These are phyloP conservation scores for Penicillium silybi DNA, from an alignment of 495 filamentous ascomycete species.

Conservation along the genomic window DNA sequence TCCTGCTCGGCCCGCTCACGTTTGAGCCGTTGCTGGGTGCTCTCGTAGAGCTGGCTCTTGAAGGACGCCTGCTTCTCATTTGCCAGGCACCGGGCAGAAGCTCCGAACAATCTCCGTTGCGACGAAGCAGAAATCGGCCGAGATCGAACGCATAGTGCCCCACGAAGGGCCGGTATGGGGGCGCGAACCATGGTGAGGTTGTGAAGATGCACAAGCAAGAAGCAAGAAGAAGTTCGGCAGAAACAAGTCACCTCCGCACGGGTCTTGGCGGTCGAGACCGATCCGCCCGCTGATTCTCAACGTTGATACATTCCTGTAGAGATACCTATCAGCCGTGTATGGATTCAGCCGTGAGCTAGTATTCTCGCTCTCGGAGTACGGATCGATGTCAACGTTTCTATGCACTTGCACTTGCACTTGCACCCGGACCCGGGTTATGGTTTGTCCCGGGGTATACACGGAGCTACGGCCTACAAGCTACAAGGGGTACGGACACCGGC, in stretches of 20 bases:
- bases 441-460: neutral
- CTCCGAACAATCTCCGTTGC: conserved; percentile 22
- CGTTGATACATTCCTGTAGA: neutral
- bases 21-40: conserved; percentile 69
- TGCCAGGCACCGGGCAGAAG: conserved; percentile 13
- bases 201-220: conserved; percentile 4
- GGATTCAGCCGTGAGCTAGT: neutral
- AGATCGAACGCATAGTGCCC: conserved; percentile 18
- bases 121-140: conserved; percentile 6
- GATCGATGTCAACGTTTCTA: too few species aligned
- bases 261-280: neutral
- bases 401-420: too few species aligned
- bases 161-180: conserved; percentile 14
- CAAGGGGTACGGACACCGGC: too few species aligned
- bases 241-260: neutral
- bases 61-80: conserved; percentile 53
- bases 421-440: too few species aligned
- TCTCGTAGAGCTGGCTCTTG: conserved; percentile 83
- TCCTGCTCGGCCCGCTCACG: conserved; percentile 68
- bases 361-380: too few species aligned
- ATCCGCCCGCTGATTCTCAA: neutral
- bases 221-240: conserved; percentile 2
- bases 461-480: neutral
- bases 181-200: conserved; percentile 16
- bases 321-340: neutral